Evolutionary conservation across 129 eudicot species (phyloP), one percentile per base, ranked within the genome.

Genomic region (Lactuca saligna): DNA sequence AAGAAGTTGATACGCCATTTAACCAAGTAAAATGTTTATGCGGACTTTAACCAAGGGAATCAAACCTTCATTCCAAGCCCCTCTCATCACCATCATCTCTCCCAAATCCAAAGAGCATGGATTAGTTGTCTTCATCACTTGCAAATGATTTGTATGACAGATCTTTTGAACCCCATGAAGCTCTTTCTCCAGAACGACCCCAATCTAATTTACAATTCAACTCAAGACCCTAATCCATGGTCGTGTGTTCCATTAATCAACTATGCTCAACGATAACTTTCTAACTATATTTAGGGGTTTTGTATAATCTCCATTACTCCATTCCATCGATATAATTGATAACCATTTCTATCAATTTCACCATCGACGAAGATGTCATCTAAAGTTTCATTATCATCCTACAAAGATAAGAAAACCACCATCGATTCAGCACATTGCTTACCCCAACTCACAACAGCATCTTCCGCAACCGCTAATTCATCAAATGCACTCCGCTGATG

Each of bases 401-500:
- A 72, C 78, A 65, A 59, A 37, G 25, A 71, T 68, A 38, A 13
- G 81, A 76, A 29, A 50, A 48, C 48, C 57, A 70, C 54, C 73
- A 53, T 76, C 81, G 75, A 76, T 69, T 11, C 81, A 8, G 63
- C 85, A 56, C 91, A 53, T 63, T 85, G 44, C 83, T 82, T 71
- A 12, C 79, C 50, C n/a, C 72, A 44, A 37, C 78, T 35, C 69
- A 65, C 62, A 75, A 75, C 66, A 63, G 66, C 74, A 16, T 50
- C 66, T 62, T 29, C 31, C 69, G 77, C 48, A 17, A 20, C 78
- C 85, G 77, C 35, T 73, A 72, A 15, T 79, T 73, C 58, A 20
- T 69, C 62, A 75, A 75, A 20, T 83, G 84, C 3, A 29, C 87
- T 2, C 89, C 87, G 53, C 86, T 96, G 44, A 74, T 81, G 75